Percentiles rank a stretch among this genome's conserved stretches.
phyloP scores from a whole-genome alignment of 2,329 filamentous ascomycete genomes.

The Sporothrix curviconia region DNA sequence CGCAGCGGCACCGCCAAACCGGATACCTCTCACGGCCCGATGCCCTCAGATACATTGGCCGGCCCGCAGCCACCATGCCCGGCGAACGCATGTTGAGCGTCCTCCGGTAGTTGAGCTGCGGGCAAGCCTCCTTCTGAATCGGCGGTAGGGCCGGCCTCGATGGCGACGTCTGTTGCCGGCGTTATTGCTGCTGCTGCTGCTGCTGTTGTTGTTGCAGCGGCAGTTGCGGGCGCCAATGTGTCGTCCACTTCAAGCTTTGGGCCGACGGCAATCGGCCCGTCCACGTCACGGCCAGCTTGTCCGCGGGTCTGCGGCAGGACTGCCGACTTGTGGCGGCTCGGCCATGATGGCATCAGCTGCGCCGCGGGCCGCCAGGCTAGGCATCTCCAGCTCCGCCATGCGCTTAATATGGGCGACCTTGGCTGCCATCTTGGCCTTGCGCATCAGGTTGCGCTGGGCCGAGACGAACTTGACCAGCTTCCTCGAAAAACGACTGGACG shows the following conservation, averaged over 20 bases:
- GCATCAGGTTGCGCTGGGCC: constrained; percentile 71
- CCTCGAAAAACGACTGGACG: constrained; percentile 75
- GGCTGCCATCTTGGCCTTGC: constrained; percentile 80
- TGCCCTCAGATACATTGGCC: constrained; percentile 23
- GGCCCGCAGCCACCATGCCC: constrained; percentile 23
- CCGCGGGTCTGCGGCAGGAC: background rate
- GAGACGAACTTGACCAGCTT: constrained; percentile 77
- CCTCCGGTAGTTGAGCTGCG: constrained; percentile 33
- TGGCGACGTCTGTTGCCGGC: no score
- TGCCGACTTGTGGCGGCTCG: background rate
- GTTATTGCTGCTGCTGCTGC: background rate
- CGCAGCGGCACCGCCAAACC: background rate
- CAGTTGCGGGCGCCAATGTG: no score
- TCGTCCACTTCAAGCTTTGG: background rate
- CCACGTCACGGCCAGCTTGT: background rate
- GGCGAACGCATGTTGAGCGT: constrained; percentile 33
- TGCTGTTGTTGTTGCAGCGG: background rate
- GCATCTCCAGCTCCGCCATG: constrained; percentile 52
- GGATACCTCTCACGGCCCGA: constrained; percentile 10
- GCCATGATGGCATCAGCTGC: no score
- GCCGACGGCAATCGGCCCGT: background rate
- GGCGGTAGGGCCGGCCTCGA: no score
- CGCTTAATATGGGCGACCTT: constrained; percentile 61
- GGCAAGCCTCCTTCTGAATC: no score
- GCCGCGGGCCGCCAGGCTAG: no score